phyloP scores from a whole-genome alignment of 306 rosid species.

The Macrotyloma uniflorum region DNA sequence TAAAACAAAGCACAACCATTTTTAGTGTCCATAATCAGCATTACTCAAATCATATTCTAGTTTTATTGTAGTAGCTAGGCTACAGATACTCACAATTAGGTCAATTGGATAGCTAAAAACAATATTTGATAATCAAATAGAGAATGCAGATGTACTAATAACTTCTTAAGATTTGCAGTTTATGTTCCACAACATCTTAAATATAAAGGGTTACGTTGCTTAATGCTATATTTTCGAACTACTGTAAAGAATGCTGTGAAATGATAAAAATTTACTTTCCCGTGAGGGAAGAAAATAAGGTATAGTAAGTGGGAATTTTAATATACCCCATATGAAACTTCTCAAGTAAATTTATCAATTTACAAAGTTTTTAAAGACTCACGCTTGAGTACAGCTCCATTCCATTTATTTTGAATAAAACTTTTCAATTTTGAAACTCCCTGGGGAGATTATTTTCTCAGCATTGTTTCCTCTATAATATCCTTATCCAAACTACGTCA shows the following conservation, averaged over 20 bases:
- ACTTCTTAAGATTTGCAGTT: too few relatives aligned
- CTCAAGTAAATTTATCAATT: too few relatives aligned
- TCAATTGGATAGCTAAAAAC: background rate
- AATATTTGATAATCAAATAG: background rate
- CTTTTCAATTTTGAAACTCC: background rate
- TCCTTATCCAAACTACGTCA: background rate
- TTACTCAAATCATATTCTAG: background rate
- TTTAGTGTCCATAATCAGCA: background rate
- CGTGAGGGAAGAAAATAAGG: too few relatives aligned
- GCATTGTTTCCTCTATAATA: background rate
- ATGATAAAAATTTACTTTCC: background rate
- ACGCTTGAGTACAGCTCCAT: too few relatives aligned
- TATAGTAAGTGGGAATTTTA: too few relatives aligned
- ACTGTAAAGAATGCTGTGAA: background rate
- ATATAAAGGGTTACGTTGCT: background rate
- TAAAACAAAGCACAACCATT: conserved; percentile 15
- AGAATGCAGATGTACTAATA: background rate
- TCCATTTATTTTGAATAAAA: too few relatives aligned
- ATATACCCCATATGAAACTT: too few relatives aligned
- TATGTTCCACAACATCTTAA: background rate
- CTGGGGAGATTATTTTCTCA: background rate
- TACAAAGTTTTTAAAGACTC: too few relatives aligned
- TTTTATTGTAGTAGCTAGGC: background rate
- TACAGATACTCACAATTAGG: background rate
- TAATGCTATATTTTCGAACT: background rate